Base-by-base conservation (phyloP, 768 basidiomycete species). In the Trametes cubensis region DNA sequence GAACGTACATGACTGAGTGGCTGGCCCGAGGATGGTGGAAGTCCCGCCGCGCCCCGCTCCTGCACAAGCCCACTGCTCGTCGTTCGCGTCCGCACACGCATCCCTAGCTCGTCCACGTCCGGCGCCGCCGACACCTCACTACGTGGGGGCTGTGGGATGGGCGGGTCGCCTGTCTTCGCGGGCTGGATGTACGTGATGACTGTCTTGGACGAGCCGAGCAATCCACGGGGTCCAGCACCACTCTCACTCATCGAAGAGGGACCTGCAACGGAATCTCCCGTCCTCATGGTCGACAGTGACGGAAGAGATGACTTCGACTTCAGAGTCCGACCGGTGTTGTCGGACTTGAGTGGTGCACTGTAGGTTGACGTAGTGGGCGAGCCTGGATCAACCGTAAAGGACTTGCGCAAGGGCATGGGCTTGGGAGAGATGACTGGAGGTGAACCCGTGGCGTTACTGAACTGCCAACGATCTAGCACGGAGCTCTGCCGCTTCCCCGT, bases 1-100 rank as follows among this genome's bases (percentile, higher is more conserved):
- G 83, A 83, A 92, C 90, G 89, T 85, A 93, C 90, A 86, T 93
- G 90, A 76, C 83, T 86, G 80, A 92, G 76, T 67, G 90, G 86
- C 73, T 85, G 86, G 66, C 84, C 81, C 47, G 83, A 75, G 55
- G 84, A 78, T 44, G 77, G 70, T 62, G 81, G 80, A 62, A 79
- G 47, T 47, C 49, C 63, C 39, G 57, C 53, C 34, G 52, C 52
- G 23, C 55, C 62, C 41, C 62, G 60, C 54, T 54, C 58, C 58
- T 60, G 63, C 54, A 56, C 52, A 39, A 73, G 54, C 13, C 68
- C 59, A 3, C 73, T 51, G 48, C 73, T 71, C 53, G 61, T 61
- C 62, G 55, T 55, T 64, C 77, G 63, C 66, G 67, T 47, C 21
- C 67, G 71, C 41, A 65, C 63, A 25, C 74, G 73, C 47, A 71